phyloP scores from a whole-genome alignment of 306 rosid species.

The Comarum palustre region DNA sequence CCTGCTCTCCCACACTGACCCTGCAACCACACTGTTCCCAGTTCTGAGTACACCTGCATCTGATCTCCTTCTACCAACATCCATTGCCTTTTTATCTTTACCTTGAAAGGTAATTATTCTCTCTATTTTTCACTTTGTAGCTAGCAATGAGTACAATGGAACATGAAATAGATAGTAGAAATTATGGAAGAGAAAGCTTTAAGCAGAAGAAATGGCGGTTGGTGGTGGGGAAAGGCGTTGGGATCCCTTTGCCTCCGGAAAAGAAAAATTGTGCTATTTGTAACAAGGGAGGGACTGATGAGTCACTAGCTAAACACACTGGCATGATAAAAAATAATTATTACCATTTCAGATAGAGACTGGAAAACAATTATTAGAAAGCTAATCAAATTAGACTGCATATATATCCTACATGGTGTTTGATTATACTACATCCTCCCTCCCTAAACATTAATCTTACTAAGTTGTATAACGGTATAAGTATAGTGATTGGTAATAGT shows the following conservation, averaged over 20 bases:
- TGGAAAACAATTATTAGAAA: background rate
- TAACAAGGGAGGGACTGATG: background rate
- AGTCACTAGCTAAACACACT: background rate
- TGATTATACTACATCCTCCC: too few species aligned
- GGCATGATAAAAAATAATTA: background rate
- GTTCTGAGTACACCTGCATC: constrained; percentile 15
- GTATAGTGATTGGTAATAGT: too few species aligned
- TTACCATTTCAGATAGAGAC: background rate
- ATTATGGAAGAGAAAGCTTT: constrained; percentile 49
- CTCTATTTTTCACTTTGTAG: background rate
- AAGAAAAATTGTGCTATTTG: constrained; percentile 29
- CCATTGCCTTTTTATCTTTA: constrained; percentile 32
- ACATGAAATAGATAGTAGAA: constrained; percentile 13
- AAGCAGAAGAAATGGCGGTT: constrained; percentile 56
- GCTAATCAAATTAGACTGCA: too few species aligned
- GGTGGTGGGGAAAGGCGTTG: constrained; percentile 59
- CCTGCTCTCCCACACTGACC: constrained; percentile 87
- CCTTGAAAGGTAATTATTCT: background rate
- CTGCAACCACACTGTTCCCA: constrained; percentile 45
- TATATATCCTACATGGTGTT: too few species aligned
- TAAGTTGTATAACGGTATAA: too few species aligned
- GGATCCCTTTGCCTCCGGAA: constrained; percentile 53
- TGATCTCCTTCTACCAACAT: constrained; percentile 43
- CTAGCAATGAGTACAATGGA: constrained; percentile 34
- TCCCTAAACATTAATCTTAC: too few species aligned